These are phyloP conservation scores for Citrus glauca DNA, from an alignment of 345 rosid genomes.

Conservation along the genomic window DNA sequence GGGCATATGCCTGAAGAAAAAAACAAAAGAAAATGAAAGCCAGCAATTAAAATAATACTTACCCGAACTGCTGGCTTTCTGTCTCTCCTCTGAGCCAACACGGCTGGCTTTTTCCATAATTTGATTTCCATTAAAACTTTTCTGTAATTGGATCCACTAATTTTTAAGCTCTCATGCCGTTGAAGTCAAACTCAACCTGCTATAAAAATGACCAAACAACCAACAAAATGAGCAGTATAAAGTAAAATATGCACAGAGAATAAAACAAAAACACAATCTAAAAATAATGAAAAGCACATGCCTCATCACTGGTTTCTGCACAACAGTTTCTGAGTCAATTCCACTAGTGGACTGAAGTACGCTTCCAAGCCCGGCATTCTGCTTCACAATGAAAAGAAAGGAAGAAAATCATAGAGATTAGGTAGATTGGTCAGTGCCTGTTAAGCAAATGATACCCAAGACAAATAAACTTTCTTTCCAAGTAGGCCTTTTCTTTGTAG, in stretches of 20 bases:
- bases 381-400: slow-evolving; percentile 37
- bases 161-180: slow-evolving; percentile 16
- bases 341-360: slow-evolving; percentile 21
- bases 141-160: background rate
- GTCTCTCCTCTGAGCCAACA: slow-evolving; percentile 1
- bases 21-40: slow-evolving; percentile 40
- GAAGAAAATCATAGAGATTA: slow-evolving; percentile 15
- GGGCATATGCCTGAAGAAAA: slow-evolving; percentile 47
- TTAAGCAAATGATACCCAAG: background rate
- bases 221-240: slow-evolving; percentile 22
- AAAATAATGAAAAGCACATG: slow-evolving; percentile 14
- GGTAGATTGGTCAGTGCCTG: slow-evolving; percentile 8
- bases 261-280: background rate
- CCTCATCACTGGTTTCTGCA: slow-evolving; percentile 42
- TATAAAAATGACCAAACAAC: background rate
- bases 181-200: slow-evolving; percentile 43
- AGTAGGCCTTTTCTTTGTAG: background rate
- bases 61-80: slow-evolving; percentile 66
- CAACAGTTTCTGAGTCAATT: slow-evolving; percentile 26
- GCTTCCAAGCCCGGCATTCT: slow-evolving; percentile 27
- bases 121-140: background rate
- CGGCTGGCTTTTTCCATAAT: background rate
- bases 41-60: slow-evolving; percentile 48
- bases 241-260: slow-evolving; percentile 10
- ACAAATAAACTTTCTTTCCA: background rate